Evolutionary conservation across 73 alveolate genomes (phyloP).

Genomic region (Paraurostyla sp.): DNA sequence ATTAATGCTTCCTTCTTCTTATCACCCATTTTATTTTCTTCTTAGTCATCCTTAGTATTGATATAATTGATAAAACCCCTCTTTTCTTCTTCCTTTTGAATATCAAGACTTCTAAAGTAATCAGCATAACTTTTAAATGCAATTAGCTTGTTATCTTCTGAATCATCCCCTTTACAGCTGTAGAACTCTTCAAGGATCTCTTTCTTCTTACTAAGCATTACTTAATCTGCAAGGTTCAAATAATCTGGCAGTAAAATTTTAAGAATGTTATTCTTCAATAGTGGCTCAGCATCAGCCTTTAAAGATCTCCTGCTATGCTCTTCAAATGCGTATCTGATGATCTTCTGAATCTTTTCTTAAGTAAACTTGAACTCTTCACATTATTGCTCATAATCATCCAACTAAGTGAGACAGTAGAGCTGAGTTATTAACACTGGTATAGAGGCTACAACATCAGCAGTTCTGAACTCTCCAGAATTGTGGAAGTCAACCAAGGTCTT

Average conservation of each 20-base stretch:
- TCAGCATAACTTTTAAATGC: neutral
- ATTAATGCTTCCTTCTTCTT: neutral
- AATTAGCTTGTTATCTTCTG: neutral
- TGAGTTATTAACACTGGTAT: slow-evolving; percentile 58
- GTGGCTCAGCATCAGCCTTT: slow-evolving; percentile 59
- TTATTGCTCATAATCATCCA: slow-evolving; percentile 37
- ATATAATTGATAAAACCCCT: no score
- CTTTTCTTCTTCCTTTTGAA: no score
- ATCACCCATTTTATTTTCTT: slow-evolving; percentile 1
- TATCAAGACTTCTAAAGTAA: no score
- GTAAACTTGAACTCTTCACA: neutral
- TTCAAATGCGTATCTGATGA: slow-evolving; percentile 63
- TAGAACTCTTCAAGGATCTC: slow-evolving; percentile 34
- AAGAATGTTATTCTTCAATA: neutral
- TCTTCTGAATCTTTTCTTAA: slow-evolving; percentile 4
- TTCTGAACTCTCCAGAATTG: slow-evolving; percentile 37
- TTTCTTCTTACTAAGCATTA: neutral
- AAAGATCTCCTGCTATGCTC: slow-evolving; percentile 65
- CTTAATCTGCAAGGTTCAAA: neutral
- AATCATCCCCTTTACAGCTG: neutral
- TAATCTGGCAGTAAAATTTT: slow-evolving; percentile 13
- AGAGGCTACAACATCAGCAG: slow-evolving; percentile 54
- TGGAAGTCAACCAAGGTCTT: slow-evolving; percentile 28
- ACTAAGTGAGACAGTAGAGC: neutral
- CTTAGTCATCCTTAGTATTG: no score